phyloP scores from a whole-genome alignment of 2,329 filamentous ascomycete species.

The Calonectria leucothoes region DNA sequence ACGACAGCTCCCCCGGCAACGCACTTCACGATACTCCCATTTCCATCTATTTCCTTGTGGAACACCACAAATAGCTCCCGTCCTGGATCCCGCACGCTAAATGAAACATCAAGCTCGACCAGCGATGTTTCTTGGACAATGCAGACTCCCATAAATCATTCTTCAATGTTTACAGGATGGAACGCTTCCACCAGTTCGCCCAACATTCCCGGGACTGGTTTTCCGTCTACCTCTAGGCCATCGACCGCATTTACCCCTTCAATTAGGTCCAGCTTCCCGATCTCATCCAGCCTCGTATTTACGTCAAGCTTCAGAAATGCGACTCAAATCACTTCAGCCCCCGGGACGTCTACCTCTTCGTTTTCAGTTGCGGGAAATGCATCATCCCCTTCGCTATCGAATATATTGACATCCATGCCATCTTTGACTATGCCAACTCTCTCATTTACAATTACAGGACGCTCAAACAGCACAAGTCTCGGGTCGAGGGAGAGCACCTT shows the following conservation, averaged over 20 bases:
- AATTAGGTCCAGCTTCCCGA: not conserved
- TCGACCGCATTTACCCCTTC: not conserved
- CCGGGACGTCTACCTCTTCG: not conserved
- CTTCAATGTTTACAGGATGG: not conserved
- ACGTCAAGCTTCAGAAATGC: not conserved
- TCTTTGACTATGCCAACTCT: not conserved
- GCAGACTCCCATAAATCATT: not conserved
- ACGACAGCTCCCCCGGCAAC: not conserved
- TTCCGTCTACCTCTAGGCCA: not conserved
- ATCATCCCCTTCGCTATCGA: not conserved
- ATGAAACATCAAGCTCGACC: not conserved
- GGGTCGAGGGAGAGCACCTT: not conserved
- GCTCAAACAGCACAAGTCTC: not conserved
- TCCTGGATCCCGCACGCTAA: not conserved
- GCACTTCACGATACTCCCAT: not conserved
- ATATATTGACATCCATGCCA: not conserved
- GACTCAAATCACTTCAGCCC: not conserved
- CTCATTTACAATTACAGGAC: not conserved
- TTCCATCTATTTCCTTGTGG: not conserved
- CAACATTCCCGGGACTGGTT: not conserved
- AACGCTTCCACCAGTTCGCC: not conserved
- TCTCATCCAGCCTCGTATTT: not conserved
- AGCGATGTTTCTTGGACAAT: not conserved
- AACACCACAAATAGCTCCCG: not conserved
- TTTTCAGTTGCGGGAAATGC: not conserved